phyloP scores from a whole-genome alignment of 768 basidiomycete species.

The Chalciporus sphaerocephalus region DNA sequence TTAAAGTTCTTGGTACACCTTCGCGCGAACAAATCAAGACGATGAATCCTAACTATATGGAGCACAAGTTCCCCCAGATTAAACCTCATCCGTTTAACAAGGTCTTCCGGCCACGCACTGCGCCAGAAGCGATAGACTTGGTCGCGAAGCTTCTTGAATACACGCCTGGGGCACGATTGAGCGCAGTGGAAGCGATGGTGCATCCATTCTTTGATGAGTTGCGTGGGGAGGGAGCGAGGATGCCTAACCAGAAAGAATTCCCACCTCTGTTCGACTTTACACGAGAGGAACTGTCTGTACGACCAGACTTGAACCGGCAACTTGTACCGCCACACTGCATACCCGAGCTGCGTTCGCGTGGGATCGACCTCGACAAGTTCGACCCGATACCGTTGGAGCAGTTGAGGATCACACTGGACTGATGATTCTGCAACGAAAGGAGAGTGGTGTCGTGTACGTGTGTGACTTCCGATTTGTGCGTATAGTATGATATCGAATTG shows the following conservation, averaged over 20 bases:
- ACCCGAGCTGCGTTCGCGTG: slow-evolving; percentile 79
- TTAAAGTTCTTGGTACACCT: slow-evolving; percentile 98
- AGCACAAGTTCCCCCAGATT: slow-evolving; percentile 99
- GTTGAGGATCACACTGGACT: slow-evolving; percentile 90
- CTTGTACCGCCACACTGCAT: slow-evolving; percentile 90
- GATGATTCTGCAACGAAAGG: slow-evolving; percentile 36
- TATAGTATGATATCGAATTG: slow-evolving; percentile 36
- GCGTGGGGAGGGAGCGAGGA: slow-evolving; percentile 80
- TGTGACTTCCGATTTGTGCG: slow-evolving; percentile 32
- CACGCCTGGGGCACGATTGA: slow-evolving; percentile 90
- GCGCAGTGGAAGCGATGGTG: slow-evolving; percentile 87
- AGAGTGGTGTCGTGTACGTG: slow-evolving; percentile 17
- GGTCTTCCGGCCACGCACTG: slow-evolving; percentile 97
- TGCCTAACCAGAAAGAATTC: slow-evolving; percentile 97
- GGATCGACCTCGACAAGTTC: slow-evolving; percentile 85
- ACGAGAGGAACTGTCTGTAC: slow-evolving; percentile 92
- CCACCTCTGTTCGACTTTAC: slow-evolving; percentile 94
- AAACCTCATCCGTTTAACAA: slow-evolving; percentile 99
- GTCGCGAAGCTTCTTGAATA: slow-evolving; percentile 95
- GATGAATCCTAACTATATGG: slow-evolving; percentile 99
- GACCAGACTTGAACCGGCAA: slow-evolving; percentile 88
- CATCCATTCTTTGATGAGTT: slow-evolving; percentile 98
- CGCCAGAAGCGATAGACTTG: slow-evolving; percentile 92
- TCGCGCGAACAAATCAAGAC: slow-evolving; percentile 99
- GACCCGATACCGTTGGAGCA: slow-evolving; percentile 97